phyloP scores from a whole-genome alignment of 192 early-diverging fungal genomes.

The Borealophlyctis nickersoniae region DNA sequence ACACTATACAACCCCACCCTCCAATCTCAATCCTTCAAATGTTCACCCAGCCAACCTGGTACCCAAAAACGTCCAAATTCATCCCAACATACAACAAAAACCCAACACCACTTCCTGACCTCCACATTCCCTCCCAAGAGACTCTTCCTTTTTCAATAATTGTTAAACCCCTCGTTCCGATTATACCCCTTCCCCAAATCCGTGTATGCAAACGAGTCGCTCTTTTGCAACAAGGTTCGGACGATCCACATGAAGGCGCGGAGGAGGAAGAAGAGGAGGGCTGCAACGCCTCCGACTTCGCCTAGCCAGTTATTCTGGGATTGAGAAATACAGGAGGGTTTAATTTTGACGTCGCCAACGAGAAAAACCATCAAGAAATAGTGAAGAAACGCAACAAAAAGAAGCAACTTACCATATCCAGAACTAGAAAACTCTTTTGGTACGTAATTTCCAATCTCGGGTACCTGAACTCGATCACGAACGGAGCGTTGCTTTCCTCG shows the following conservation, averaged over 20 bases:
- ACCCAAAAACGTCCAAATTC: too few species aligned
- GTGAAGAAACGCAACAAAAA: background rate
- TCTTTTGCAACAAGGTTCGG: conserved; percentile 26
- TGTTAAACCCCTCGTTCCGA: conserved; percentile 34
- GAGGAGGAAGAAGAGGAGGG: conserved; percentile 36
- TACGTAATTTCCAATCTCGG: conserved; percentile 43
- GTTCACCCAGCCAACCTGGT: too few species aligned
- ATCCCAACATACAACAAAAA: too few species aligned
- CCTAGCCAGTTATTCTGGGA: conserved; percentile 48
- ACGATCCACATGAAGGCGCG: conserved; percentile 26
- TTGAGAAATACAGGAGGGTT: background rate
- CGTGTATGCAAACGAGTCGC: conserved; percentile 34
- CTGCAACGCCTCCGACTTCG: conserved; percentile 41
- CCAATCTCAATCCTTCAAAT: too few species aligned
- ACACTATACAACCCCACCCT: too few species aligned
- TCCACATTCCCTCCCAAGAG: too few species aligned
- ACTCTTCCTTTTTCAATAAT: too few species aligned
- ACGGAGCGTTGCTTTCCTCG: background rate
- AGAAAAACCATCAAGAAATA: conserved; percentile 11
- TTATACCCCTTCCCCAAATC: conserved; percentile 26
- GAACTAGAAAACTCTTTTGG: conserved; percentile 37
- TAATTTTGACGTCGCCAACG: background rate
- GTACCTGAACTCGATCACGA: conserved; percentile 38
- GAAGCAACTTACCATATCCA: conserved; percentile 42
- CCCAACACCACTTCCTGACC: too few species aligned